These are phyloP conservation scores for Grifola frondosa DNA, from an alignment of 1,284 basidiomycete genomes.

Conservation along the genomic window DNA sequence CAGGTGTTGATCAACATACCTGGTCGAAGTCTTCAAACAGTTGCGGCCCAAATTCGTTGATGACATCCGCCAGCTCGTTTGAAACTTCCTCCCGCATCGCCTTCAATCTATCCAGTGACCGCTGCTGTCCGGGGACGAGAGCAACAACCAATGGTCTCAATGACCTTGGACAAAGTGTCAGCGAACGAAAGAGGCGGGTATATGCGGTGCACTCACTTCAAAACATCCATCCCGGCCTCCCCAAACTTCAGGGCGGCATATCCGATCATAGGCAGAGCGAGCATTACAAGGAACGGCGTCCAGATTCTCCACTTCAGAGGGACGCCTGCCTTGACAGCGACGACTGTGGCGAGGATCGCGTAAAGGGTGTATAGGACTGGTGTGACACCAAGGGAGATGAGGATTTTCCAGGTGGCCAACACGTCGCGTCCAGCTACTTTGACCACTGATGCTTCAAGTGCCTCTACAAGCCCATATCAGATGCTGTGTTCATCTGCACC, in stretches of 20 bases:
- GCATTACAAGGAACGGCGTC: constrained; percentile 81
- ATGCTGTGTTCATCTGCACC: no score
- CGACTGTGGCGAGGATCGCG: constrained; percentile 75
- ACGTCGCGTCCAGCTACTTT: constrained; percentile 97
- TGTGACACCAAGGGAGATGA: constrained; percentile 90
- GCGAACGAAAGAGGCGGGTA: no score
- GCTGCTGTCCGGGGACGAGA: constrained; percentile 89
- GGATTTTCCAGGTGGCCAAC: constrained; percentile 96
- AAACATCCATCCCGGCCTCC: constrained; percentile 97
- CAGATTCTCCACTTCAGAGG: constrained; percentile 67
- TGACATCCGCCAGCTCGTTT: constrained; percentile 86
- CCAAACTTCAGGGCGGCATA: constrained; percentile 97
- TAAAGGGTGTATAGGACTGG: constrained; percentile 88
- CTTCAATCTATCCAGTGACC: constrained; percentile 80
- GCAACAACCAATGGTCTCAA: constrained; percentile 90
- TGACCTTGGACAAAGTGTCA: constrained; percentile 53
- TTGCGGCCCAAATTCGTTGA: constrained; percentile 88
- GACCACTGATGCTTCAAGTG: constrained; percentile 93
- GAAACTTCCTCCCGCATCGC: constrained; percentile 78
- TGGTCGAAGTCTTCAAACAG: constrained; percentile 88
- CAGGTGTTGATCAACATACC: constrained; percentile 40
- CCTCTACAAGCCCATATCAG: constrained; percentile 60
- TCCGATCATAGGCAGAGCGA: constrained; percentile 84
- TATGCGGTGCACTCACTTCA: constrained; percentile 82
- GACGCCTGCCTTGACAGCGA: constrained; percentile 71